These are phyloP conservation scores for Orbilia quercus DNA, from an alignment of 2,329 filamentous ascomycete species.

Conservation along the genomic window DNA sequence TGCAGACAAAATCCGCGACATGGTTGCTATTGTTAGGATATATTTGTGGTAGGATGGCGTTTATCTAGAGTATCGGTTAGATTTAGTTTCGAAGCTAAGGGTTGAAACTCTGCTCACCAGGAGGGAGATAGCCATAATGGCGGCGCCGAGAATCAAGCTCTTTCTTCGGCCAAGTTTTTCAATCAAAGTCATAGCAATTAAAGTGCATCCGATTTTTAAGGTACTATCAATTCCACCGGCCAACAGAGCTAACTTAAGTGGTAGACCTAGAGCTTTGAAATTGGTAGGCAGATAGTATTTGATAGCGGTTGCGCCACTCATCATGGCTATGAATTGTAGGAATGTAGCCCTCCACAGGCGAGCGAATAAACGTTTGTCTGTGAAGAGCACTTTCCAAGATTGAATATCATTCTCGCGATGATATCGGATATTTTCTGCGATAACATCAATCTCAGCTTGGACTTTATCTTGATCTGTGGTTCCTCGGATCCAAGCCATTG, in stretches of 20 bases:
- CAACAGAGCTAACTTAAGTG: conserved; percentile 67
- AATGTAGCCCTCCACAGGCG: conserved; percentile 70
- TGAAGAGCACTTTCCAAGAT: conserved; percentile 67
- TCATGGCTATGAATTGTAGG: conserved; percentile 71
- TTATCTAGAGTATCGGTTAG: conserved; percentile 64
- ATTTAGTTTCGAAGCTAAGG: neutral
- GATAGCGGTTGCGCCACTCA: conserved; percentile 72
- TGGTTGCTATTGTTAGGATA: conserved; percentile 68
- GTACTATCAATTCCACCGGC: conserved; percentile 71
- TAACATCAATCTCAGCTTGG: conserved; percentile 64
- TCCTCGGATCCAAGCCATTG: conserved; percentile 67
- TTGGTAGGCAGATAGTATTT: conserved; percentile 72
- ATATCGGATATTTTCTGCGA: conserved; percentile 65
- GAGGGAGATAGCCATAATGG: conserved; percentile 69
- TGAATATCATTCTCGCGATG: conserved; percentile 62
- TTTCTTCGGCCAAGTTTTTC: conserved; percentile 67
- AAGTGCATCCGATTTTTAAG: conserved; percentile 69
- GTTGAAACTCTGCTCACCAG: conserved; percentile 64
- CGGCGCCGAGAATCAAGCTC: conserved; percentile 67
- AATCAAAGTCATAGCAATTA: conserved; percentile 70
- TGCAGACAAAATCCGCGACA: conserved; percentile 61
- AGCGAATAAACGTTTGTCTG: conserved; percentile 66
- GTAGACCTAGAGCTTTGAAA: conserved; percentile 67
- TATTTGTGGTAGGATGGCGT: conserved; percentile 67
- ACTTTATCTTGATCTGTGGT: conserved; percentile 63